Percentiles rank a stretch among this genome's conserved stretches.
These are phyloP conservation scores for Fraxinus baroniana DNA, from an alignment of 305 asterid genomes.

Conservation along the genomic window DNA sequence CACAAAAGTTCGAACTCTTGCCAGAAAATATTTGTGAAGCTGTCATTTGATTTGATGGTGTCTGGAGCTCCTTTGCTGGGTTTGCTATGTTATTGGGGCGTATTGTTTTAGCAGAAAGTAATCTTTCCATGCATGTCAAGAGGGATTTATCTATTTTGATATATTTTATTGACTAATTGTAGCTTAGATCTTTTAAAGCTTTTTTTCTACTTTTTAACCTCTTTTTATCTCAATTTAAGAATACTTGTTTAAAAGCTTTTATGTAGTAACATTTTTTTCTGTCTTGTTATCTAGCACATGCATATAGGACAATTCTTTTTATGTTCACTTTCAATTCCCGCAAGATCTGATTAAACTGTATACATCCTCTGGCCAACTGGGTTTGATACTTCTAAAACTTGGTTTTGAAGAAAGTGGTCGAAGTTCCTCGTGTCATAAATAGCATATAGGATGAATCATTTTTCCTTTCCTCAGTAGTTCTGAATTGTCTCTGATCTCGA, in stretches of 20 bases:
- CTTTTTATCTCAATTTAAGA: background rate
- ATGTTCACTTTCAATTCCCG: background rate
- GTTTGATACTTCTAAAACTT: background rate
- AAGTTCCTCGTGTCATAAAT: background rate
- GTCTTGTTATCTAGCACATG: background rate
- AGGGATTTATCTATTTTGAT: conserved; percentile 10
- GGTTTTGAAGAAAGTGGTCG: background rate
- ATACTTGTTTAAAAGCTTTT: background rate
- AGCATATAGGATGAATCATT: background rate
- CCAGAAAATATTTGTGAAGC: conserved; percentile 73
- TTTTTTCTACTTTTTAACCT: background rate
- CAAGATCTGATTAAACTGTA: background rate
- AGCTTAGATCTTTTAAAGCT: conserved; percentile 5
- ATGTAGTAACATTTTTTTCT: background rate
- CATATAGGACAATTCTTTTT: background rate
- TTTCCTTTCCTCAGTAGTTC: background rate
- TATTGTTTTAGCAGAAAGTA: conserved; percentile 12
- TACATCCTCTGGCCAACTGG: background rate
- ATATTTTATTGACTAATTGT: conserved; percentile 17
- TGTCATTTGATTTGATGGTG: background rate
- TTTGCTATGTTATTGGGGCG: conserved; percentile 15
- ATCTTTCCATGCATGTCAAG: conserved; percentile 9
- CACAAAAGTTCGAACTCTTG: conserved; percentile 90
- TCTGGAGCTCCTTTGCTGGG: conserved; percentile 27
- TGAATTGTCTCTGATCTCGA: background rate